These are phyloP conservation scores for Chlamydomonas schloesseri DNA, from an alignment of 139 green algal species.

Conservation along the genomic window DNA sequence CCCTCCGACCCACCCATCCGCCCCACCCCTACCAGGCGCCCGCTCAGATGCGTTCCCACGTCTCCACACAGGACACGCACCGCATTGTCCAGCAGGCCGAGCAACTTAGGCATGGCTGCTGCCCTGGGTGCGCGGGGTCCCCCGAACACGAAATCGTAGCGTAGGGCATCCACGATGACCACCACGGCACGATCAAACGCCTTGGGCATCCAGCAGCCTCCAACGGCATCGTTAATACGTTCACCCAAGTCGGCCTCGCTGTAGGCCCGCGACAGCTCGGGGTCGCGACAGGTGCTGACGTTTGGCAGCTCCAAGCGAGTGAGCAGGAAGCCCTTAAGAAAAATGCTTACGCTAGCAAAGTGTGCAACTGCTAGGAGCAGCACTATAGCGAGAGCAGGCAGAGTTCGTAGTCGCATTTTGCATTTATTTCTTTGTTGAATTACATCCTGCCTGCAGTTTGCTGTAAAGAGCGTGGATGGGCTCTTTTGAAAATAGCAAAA, in stretches of 20 bases:
- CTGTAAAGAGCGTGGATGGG: too few relatives aligned
- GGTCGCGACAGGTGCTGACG: neutral
- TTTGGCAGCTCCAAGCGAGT: conserved; percentile 82
- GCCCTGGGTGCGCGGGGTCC: neutral
- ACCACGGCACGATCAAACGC: conserved; percentile 70
- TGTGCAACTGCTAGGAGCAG: neutral
- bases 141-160: conserved; percentile 74
- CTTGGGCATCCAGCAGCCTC: conserved; percentile 19
- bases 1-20: too few relatives aligned
- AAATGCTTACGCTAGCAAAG: conserved; percentile 56
- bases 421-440: too few relatives aligned
- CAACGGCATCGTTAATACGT: neutral
- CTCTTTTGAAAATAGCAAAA: too few relatives aligned
- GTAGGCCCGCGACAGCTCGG: neutral
- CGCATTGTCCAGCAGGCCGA: conserved; percentile 37
- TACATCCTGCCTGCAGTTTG: too few relatives aligned
- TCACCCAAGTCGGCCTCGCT: neutral
- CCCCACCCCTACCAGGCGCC: too few relatives aligned
- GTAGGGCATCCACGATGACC: conserved; percentile 87
- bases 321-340: conserved; percentile 86
- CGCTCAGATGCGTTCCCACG: neutral
- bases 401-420: neutral
- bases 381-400: neutral
- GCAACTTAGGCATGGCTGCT: conserved; percentile 34
- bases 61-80: neutral